Base-by-base conservation (phyloP, 2,329 filamentous ascomycete genomes). In the Emericellopsis atlantica region DNA sequence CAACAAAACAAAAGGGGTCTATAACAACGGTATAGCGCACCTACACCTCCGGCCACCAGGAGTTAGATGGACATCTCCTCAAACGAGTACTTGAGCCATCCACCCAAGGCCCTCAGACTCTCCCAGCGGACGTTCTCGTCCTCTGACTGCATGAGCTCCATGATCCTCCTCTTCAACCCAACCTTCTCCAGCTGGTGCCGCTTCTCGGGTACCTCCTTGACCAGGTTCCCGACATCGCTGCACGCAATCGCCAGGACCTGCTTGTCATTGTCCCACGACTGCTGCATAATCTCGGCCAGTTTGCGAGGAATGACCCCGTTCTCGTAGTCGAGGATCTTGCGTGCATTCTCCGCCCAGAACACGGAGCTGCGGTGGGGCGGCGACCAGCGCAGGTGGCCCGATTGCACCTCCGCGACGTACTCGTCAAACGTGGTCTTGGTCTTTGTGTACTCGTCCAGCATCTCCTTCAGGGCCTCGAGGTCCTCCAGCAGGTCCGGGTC, bases 101-200 rank as follows among this genome's bases (percentile, higher is more conserved):
- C 71, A 16, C 74, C 74, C 33, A 95, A 77, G 14, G 89, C 88
- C 53, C 83, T 78, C 64, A 95, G 65, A 61, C 85, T 92, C 69
- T 95, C 89, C 87, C 88, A 95, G 55, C 89, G 73, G 37, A 95
- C 86, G 44, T 78, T 81, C 66, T 95, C 88, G 53, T 95, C 87
- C 44, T 79, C 72, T 55, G 93, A 86, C 53, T 78, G 80, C 89
- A 95, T 95, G 54, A 95, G 69, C 64, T 88, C 84, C 88, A 95
- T 94, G 45, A 95, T 81, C 49, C 86, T 74, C 15, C 76, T 76
- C 74, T 95, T 95, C 47, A 95, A 62, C 0, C 87, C 87, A 35
- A 88, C 61, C 64, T 81, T 88, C 66, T 95, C 89, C 51, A 95
- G 70, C 57, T 83, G 76, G 44, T 72, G 67, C 54, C 89, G 71